These are phyloP conservation scores for Lactifluus piperatus DNA, from an alignment of 768 basidiomycete genomes.

Conservation along the genomic window DNA sequence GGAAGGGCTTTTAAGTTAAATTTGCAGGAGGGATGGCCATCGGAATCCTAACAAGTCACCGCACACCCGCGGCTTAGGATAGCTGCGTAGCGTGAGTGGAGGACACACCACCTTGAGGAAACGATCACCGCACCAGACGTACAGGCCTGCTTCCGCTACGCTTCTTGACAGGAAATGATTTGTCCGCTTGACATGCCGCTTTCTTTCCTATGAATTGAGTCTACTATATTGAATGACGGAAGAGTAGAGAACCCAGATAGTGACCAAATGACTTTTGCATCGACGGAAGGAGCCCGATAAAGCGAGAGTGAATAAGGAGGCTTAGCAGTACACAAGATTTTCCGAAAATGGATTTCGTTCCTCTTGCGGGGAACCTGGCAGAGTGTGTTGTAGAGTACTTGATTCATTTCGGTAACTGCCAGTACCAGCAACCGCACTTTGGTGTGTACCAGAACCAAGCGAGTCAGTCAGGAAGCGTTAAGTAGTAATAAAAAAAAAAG, in stretches of 20 bases:
- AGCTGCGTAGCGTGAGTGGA: not conserved
- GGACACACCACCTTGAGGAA: not conserved
- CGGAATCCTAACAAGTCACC: not conserved
- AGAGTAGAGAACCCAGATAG: too few relatives aligned
- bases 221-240: not conserved
- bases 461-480: not conserved
- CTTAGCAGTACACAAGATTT: too few relatives aligned
- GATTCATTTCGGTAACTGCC: not conserved
- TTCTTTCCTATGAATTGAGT: not conserved
- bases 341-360: too few relatives aligned
- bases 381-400: not conserved
- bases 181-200: not conserved
- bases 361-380: not conserved
- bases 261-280: not conserved
- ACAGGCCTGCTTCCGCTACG: not conserved
- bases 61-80: not conserved
- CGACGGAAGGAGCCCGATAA: too few relatives aligned
- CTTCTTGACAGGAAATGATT: not conserved
- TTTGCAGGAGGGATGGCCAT: not conserved
- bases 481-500: not conserved
- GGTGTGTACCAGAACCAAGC: not conserved
- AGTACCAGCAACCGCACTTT: too few relatives aligned
- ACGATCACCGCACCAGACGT: too few relatives aligned
- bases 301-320: too few relatives aligned
- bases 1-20: not conserved